Evolutionary conservation across 2,329 filamentous ascomycete species (phyloP), one percentile per base, ranked within the genome.

Genomic region (Mycosphaerella sp.): DNA sequence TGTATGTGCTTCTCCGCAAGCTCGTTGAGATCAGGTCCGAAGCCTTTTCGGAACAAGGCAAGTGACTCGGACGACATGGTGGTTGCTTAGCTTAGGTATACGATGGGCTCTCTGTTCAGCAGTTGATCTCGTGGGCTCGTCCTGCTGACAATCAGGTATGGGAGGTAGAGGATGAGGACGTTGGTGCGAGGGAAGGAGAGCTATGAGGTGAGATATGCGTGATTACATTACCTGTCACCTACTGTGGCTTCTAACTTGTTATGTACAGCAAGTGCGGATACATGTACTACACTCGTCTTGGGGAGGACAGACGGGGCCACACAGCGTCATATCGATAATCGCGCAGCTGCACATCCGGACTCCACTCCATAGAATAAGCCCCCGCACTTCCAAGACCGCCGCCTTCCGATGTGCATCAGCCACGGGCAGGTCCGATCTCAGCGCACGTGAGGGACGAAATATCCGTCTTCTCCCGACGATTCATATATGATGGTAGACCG

Each of bases 1-100:
- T 82, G 70, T 49, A 81, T 64, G 63, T 83, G 80, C 56, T 80
- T 68, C 54, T 81, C 76, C 14, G 79, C 80, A 3, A 84, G 73
- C 44, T 70, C 69, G 39, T 67, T 66, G 13, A 83, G 73, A 52
- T 82, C 79, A 13, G 75, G 70, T 35, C 69, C 69, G 41, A 73
- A 64, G 43, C 66, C 68, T 53, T 69, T 73, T 46, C 77, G 73
- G 59, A 77, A 66, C 34, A 72, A 60, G 13, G 76, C 73, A 43
- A 78, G 63, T 2, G 74, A 73, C 52, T 78, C 73, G 41, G 70
- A 63, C 54, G 69, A 71, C 69, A 71, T 71, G 25, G 17, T 53
- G 4, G n/a, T 12, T 28, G 21, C 5, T 4, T 21, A 21, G 39
- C 21, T 49, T 16, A 37, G n/a, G n/a, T 25, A 28, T 40, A 10